Evolutionary conservation across 345 rosid genomes (phyloP).

Genomic region (Camelina sativa): DNA sequence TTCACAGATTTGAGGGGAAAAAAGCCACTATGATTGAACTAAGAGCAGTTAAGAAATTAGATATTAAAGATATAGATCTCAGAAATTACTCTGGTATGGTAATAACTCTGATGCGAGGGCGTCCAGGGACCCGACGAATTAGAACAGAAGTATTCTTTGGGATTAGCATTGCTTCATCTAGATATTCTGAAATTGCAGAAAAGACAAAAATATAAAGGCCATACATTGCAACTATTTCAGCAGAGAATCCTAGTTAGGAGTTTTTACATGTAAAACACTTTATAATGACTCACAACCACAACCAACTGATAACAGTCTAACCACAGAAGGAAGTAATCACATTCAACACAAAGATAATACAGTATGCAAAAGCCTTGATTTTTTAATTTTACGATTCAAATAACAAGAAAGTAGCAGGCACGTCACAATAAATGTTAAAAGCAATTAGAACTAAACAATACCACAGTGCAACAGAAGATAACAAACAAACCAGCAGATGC

Average conservation of each 20-base stretch:
- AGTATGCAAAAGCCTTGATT: too few species aligned
- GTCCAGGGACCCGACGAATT: slow-evolving; percentile 96
- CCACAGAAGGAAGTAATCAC: neutral
- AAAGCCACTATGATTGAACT: neutral
- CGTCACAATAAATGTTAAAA: neutral
- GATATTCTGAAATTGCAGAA: slow-evolving; percentile 89
- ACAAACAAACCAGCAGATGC: too few species aligned
- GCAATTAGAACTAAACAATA: slow-evolving; percentile 4
- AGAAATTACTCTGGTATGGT: slow-evolving; percentile 73
- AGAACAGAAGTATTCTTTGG: slow-evolving; percentile 96
- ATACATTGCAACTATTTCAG: neutral
- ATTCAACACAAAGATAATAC: neutral
- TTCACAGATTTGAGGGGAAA: neutral
- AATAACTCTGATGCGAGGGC: slow-evolving; percentile 91
- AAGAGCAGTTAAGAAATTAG: slow-evolving; percentile 25
- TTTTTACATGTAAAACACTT: neutral
- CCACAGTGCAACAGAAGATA: neutral
- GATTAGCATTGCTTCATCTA: slow-evolving; percentile 89
- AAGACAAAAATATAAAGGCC: slow-evolving; percentile 20
- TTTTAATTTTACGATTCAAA: neutral
- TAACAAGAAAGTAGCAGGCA: neutral
- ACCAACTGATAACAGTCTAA: neutral
- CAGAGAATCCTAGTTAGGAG: neutral
- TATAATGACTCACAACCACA: slow-evolving; percentile 9
- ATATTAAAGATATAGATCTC: slow-evolving; percentile 45